phyloP scores from a whole-genome alignment of 768 basidiomycete species.

The Mycena crocata region DNA sequence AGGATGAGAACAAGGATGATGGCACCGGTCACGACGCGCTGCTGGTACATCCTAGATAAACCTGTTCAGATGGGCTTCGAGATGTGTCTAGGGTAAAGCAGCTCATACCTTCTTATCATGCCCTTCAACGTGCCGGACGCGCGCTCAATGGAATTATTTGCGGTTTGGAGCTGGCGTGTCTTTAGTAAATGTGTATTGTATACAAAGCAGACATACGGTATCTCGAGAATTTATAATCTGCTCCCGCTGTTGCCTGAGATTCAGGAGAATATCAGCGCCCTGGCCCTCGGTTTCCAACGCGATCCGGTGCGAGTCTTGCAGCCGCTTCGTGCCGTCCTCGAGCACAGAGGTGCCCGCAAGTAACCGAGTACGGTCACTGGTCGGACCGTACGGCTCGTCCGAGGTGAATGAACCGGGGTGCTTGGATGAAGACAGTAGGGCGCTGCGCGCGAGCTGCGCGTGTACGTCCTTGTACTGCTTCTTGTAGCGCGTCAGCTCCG shows the following conservation, averaged over 20 bases:
- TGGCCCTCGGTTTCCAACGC: conserved; percentile 97
- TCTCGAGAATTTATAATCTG: conserved; percentile 94
- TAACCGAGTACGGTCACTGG: conserved; percentile 82
- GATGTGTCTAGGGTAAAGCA: conserved; percentile 21
- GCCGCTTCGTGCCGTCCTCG: conserved; percentile 84
- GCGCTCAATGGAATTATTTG: conserved; percentile 90
- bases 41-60: conserved; percentile 93
- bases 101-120: conserved; percentile 91
- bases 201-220: conserved; percentile 65
- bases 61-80: conserved; percentile 41
- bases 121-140: conserved; percentile 93
- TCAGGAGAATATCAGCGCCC: conserved; percentile 91
- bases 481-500: conserved; percentile 82
- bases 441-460: conserved; percentile 75
- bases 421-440: conserved; percentile 73
- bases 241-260: conserved; percentile 88
- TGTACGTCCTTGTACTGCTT: conserved; percentile 82
- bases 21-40: conserved; percentile 86
- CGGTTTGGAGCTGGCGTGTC: conserved; percentile 74
- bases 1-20: conserved; percentile 89
- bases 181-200: conserved; percentile 6
- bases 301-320: conserved; percentile 92
- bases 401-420: conserved; percentile 57
- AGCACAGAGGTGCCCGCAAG: conserved; percentile 82
- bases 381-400: conserved; percentile 83